Evolutionary conservation across 2,329 filamentous ascomycete species (phyloP), one percentile per base, ranked within the genome.

Genomic region (Talaromyces piceae): DNA sequence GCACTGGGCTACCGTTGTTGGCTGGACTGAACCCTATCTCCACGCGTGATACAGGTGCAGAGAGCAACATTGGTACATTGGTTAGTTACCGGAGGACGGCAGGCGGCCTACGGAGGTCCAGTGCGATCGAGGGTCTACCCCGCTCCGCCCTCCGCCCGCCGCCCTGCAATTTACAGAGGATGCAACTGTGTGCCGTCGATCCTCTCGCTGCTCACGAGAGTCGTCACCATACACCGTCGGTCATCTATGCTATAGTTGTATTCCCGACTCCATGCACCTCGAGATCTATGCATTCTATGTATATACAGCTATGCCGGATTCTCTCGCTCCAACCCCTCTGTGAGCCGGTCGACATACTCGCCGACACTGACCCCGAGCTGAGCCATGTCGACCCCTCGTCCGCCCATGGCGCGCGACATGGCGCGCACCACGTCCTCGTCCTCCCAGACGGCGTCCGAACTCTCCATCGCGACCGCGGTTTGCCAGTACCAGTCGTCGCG

Each of bases 391-490:
- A 75, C 60, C 3, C 65, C 66, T 39, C 67, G 69, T 56, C 91
- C 86, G 73, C 90, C 86, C 78, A 94, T 86, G 22, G 87, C 82
- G 47, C 79, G 74, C 5, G 82, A 85, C 72, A 96, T 88, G 41
- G 85, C 84, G 8, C 76, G 73, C 50, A 72, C 67, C 22, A 76
- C 73, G 57, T 75, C 72, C 53, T 74, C 69, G 84, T 94, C 95
- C 66, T 95, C 95, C 50, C 78, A 81, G 53, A 84, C 78, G 27
- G 50, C 76, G 80, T 80, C 9, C 71, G 70, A 52, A 12, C 79
- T 82, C 69, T 94, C 89, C 56, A 84, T 81, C 3, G 73, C 71
- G 37, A 63, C 67, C 28, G 72, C 68, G 11, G 65, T 62, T 49
- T 62, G 65, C 91, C 91, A 97, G 70, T 96, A 96, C 13, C 75